Percentiles rank a stretch among this genome's conserved stretches.
These are phyloP conservation scores for Oryza meyeriana DNA, from an alignment of 176 grass and related monocot species.

Conservation along the genomic window DNA sequence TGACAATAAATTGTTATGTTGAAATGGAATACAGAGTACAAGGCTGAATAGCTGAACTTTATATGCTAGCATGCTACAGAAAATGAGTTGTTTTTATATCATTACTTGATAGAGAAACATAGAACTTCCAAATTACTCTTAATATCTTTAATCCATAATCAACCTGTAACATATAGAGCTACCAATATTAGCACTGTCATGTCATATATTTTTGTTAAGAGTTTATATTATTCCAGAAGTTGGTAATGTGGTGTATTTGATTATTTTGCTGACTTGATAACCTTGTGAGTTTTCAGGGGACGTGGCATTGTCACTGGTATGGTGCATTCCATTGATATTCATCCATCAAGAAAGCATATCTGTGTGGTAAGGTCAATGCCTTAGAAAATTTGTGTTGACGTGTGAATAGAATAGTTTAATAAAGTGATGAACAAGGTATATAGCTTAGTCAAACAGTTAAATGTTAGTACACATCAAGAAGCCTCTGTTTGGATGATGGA, in stretches of 20 bases:
- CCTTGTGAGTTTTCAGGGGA: constrained; percentile 45
- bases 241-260: background rate
- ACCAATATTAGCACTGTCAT: background rate
- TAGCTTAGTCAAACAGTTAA: background rate
- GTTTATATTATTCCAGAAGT: background rate
- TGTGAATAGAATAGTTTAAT: constrained; percentile 4
- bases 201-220: background rate
- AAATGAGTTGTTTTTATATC: background rate
- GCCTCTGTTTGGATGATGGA: background rate
- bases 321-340: constrained; percentile 88
- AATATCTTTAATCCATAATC: background rate
- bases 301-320: constrained; percentile 51
- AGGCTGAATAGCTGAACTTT: background rate
- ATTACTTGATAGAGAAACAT: background rate
- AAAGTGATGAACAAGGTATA: background rate
- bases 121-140: background rate
- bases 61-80: background rate
- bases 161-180: background rate
- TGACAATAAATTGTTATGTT: background rate
- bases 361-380: constrained; percentile 58
- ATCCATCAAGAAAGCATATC: constrained; percentile 91
- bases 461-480: background rate
- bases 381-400: background rate
- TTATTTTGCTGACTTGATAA: constrained; percentile 15
- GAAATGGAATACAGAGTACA: background rate